These are phyloP conservation scores for Yamadazyma scolyti DNA, from an alignment of 805 yeast genomes.

Conservation along the genomic window DNA sequence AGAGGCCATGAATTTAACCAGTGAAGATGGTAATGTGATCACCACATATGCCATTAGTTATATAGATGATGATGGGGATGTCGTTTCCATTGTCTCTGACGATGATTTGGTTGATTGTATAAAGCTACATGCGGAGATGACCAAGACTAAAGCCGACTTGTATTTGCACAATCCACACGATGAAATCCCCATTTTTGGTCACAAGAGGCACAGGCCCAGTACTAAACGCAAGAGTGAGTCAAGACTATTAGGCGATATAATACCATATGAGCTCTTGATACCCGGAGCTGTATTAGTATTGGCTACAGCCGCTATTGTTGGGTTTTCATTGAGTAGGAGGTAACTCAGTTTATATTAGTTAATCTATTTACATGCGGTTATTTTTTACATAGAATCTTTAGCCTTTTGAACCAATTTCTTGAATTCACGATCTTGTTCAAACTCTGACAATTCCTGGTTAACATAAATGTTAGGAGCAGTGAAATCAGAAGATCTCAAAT, in stretches of 20 bases:
- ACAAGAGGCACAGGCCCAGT: slow-evolving; percentile 10
- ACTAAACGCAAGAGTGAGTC: slow-evolving; percentile 1
- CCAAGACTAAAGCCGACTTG: slow-evolving; percentile 64
- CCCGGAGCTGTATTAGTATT: slow-evolving; percentile 60
- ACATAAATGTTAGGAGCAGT: slow-evolving; percentile 55
- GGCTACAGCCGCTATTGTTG: slow-evolving; percentile 56
- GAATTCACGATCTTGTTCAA: slow-evolving; percentile 42
- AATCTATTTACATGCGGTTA: slow-evolving; percentile 8
- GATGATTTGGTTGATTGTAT: slow-evolving; percentile 74
- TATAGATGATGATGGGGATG: slow-evolving; percentile 80
- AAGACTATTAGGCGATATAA: no score
- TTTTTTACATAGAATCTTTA: slow-evolving; percentile 13
- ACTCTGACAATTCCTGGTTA: slow-evolving; percentile 46
- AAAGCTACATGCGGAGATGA: slow-evolving; percentile 45
- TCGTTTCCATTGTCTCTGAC: slow-evolving; percentile 71
- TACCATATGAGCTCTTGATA: slow-evolving; percentile 58
- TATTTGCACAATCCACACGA: slow-evolving; percentile 66
- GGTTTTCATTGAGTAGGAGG: slow-evolving; percentile 49
- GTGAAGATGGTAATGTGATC: no score
- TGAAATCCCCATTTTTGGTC: slow-evolving; percentile 24
- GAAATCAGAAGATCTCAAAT: slow-evolving; percentile 53
- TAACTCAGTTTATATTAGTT: not conserved
- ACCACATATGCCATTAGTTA: slow-evolving; percentile 63
- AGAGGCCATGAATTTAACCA: slow-evolving; percentile 17
- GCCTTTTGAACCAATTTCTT: slow-evolving; percentile 48